Evolutionary conservation across 2,329 filamentous ascomycete species (phyloP).

Genomic region (Colletotrichum sp.): DNA sequence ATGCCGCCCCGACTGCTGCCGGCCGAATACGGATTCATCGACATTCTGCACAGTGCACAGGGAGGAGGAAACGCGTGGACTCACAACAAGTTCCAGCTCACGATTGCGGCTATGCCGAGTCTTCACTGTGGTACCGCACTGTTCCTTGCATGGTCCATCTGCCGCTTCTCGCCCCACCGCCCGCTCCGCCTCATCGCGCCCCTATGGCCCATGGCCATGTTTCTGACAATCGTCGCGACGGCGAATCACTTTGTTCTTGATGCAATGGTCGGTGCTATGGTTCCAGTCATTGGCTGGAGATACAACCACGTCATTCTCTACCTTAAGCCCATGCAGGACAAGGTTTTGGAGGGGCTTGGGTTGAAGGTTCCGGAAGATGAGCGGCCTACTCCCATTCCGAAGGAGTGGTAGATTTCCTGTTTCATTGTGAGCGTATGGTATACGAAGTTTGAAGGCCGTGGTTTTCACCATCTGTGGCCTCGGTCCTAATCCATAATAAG

Average conservation of each 20-base stretch:
- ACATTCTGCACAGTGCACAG: constrained; percentile 43
- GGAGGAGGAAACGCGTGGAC: constrained; percentile 40
- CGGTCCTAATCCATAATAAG: no score
- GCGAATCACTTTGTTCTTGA: constrained; percentile 45
- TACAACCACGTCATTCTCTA: constrained; percentile 29
- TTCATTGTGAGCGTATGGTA: no score
- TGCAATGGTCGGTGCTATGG: constrained; percentile 36
- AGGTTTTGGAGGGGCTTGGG: constrained; percentile 23
- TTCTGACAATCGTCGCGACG: constrained; percentile 43
- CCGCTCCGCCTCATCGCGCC: constrained; percentile 39
- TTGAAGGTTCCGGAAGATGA: constrained; percentile 13
- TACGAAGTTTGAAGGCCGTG: no score
- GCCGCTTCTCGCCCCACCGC: constrained; percentile 44
- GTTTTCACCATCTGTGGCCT: no score
- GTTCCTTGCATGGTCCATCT: constrained; percentile 38
- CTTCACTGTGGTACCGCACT: constrained; percentile 50
- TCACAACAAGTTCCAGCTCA: constrained; percentile 50
- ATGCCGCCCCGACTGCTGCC: constrained; percentile 54
- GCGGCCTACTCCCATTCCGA: background rate
- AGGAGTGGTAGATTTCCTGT: background rate
- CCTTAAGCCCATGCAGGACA: constrained; percentile 32
- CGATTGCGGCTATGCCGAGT: constrained; percentile 54
- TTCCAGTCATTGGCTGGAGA: constrained; percentile 40
- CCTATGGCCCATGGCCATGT: constrained; percentile 48
- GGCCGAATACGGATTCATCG: constrained; percentile 49